A percentile compares a stretch with the other conserved stretches of the same genome.
Evolutionary conservation across 805 yeast species (phyloP).

Genomic region (Candida tibetensis): DNA sequence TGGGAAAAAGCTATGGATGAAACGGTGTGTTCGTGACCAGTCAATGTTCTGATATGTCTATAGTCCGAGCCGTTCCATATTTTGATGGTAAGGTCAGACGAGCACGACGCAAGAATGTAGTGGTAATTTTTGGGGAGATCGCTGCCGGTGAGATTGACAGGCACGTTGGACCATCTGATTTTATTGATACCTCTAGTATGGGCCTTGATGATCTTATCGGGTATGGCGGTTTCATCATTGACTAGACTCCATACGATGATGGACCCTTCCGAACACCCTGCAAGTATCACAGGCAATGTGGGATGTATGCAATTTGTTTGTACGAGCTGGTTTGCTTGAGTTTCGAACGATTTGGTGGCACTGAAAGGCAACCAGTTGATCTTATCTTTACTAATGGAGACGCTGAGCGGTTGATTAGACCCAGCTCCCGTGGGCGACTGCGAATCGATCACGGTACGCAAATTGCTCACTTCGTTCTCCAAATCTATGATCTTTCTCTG

Average conservation of each 20-base stretch:
- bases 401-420: constrained; percentile 5
- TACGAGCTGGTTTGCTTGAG: constrained; percentile 55
- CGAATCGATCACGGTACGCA: constrained; percentile 43
- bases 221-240: constrained; percentile 53
- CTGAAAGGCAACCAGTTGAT: constrained; percentile 63
- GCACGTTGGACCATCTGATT: constrained; percentile 49
- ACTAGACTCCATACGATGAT: constrained; percentile 67
- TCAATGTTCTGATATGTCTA: constrained; percentile 56
- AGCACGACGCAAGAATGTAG: constrained; percentile 43
- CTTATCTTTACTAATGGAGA: constrained; percentile 23
- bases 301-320: constrained; percentile 74
- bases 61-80: constrained; percentile 64
- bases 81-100: constrained; percentile 56
- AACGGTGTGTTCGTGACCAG: constrained; percentile 87
- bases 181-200: constrained; percentile 70
- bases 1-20: constrained; percentile 57
- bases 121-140: constrained; percentile 11
- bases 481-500: constrained; percentile 72
- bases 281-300: constrained; percentile 56
- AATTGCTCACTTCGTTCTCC: constrained; percentile 54
- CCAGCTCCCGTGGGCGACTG: constrained; percentile 3
- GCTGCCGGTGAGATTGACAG: constrained; percentile 29
- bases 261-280: constrained; percentile 71
- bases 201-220: constrained; percentile 64
- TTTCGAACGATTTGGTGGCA: constrained; percentile 43